phyloP scores from a whole-genome alignment of 495 filamentous ascomycete genomes.

The Arthonia radiata region DNA sequence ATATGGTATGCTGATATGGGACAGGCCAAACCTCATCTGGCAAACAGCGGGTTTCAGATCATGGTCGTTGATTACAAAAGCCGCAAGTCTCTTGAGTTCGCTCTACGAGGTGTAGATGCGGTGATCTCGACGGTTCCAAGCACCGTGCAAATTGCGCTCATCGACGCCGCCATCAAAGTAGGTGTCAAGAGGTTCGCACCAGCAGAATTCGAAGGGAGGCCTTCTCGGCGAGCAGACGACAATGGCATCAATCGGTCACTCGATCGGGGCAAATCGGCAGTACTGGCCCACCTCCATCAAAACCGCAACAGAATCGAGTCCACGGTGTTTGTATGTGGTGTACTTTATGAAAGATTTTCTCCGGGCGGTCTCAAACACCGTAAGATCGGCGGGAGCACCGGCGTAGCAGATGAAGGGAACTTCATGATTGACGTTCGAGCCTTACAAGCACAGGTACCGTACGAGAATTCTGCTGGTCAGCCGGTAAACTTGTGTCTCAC shows the following conservation, averaged over 20 bases:
- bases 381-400: constrained; percentile 24
- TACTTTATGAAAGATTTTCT: constrained; percentile 54
- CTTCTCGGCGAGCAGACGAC: constrained; percentile 16
- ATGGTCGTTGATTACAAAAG: constrained; percentile 36
- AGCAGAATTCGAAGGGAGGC: constrained; percentile 46
- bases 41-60: constrained; percentile 27
- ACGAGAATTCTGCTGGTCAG: constrained; percentile 20
- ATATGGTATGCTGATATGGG: constrained; percentile 7
- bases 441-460: constrained; percentile 31
- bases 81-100: constrained; percentile 27
- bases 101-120: constrained; percentile 43
- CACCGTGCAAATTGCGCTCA: constrained; percentile 39
- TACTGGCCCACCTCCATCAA: constrained; percentile 27
- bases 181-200: constrained; percentile 46
- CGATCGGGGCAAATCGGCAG: constrained; percentile 30
- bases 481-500: constrained; percentile 35
- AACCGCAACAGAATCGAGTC: constrained; percentile 30
- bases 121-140: constrained; percentile 51
- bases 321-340: constrained; percentile 43
- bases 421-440: constrained; percentile 36
- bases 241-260: constrained; percentile 20
- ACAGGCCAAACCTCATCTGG: constrained; percentile 13
- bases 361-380: constrained; percentile 31
- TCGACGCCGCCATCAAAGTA: constrained; percentile 39
- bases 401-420: constrained; percentile 28